These are phyloP conservation scores for Moniliophthora roreri DNA, from an alignment of 1,284 basidiomycete genomes.

Conservation along the genomic window DNA sequence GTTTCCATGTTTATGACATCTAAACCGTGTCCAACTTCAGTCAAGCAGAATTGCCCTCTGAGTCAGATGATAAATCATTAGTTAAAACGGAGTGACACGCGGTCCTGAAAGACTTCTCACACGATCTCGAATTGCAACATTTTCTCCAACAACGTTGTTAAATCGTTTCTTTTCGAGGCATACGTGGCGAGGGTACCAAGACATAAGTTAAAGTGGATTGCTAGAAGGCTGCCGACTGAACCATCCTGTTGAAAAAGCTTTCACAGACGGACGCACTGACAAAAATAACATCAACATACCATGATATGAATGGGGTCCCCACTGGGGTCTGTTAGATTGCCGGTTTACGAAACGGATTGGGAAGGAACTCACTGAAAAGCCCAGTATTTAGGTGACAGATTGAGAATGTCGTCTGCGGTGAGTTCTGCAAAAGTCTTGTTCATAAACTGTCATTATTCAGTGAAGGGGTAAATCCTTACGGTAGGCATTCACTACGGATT, in stretches of 20 bases:
- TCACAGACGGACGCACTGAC: too few species aligned
- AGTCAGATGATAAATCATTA: too few species aligned
- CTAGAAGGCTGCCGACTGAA: conserved; percentile 9
- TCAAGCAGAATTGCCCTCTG: conserved; percentile 40
- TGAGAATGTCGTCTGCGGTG: neutral
- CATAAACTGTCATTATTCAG: neutral
- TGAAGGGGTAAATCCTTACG: neutral
- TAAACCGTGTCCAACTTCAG: conserved; percentile 40
- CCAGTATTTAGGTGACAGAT: neutral
- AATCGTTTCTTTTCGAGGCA: neutral
- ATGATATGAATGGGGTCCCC: neutral
- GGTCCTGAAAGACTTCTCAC: too few species aligned
- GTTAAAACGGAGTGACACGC: too few species aligned
- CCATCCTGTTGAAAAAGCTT: conserved; percentile 10
- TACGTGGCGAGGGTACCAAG: conserved; percentile 11
- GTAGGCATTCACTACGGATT: neutral
- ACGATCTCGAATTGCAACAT: conserved; percentile 8
- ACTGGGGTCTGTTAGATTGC: neutral
- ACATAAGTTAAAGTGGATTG: conserved; percentile 18
- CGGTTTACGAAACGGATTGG: too few species aligned
- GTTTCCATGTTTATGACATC: conserved; percentile 38
- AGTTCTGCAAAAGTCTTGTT: neutral
- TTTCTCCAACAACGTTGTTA: conserved; percentile 2
- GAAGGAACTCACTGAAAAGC: neutral
- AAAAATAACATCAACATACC: neutral